Evolutionary conservation across 2,329 filamentous ascomycete genomes (phyloP), one percentile per base, ranked within the genome.

Genomic region (Aspergillus cejpii): DNA sequence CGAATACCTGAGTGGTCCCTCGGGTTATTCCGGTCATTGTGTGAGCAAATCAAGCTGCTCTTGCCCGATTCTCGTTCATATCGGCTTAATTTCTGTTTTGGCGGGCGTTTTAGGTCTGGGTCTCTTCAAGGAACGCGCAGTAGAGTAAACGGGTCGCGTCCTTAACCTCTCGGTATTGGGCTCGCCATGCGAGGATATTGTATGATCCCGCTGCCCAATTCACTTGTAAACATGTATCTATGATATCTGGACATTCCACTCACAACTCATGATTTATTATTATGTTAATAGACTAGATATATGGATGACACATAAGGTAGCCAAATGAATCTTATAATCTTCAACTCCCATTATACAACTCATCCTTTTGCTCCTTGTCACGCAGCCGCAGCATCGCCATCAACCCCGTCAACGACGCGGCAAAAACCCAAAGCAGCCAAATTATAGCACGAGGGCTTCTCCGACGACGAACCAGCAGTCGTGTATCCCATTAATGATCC

Each of bases 301-400:
- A 34, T 5, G 4, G 12, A 8, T 17, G n/a, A 6, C n/a, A n/a
- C 24, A n/a, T 10, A 23, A 11, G 11, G 11, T 15, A 11, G 6
- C 17, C 17, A 6, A 28, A 34, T 20, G 31, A 17, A n/a, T 20
- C 11, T 11, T 34, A 34, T 34, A 34, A 20, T 34, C 37, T 12
- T 12, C 11, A 6, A n/a, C 47, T 44, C n/a, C n/a, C n/a, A n/a
- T n/a, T n/a, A n/a, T n/a, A 74, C 52, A 75, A 54, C 57, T 75
- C 72, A 55, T 74, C 70, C 43, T 65, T 66, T 58, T 68, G 70
- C 51, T 60, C 62, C 33, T 63, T 44, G 15, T 59, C 56, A 40
- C 73, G 64, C 50, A 78, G 54, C 47, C 75, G 66, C 54, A 71
- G 75, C 59, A 77, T 63, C n/a, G 66, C 70, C n/a, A 77, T 60